Percentiles rank a stretch among this genome's conserved stretches.
Conservation (phyloP, 2,329 filamentous ascomycete species). For the Phaeosphaeria sp. region DNA sequence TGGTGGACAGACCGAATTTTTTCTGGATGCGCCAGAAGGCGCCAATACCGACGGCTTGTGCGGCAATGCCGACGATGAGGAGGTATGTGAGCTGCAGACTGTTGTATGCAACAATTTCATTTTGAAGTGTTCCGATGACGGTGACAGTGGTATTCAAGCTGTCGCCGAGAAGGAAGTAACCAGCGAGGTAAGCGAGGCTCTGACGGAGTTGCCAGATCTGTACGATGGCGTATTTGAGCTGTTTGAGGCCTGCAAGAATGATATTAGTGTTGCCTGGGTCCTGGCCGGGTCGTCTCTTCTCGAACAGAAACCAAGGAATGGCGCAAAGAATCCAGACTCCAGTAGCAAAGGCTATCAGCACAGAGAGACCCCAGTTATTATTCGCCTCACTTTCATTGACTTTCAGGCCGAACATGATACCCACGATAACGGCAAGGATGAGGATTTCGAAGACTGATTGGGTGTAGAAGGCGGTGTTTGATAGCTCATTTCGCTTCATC, state of each 20-base stretch:
- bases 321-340: conserved; percentile 69
- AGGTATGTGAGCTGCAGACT: conserved; percentile 70
- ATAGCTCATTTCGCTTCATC: conserved; percentile 67
- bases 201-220: conserved; percentile 71
- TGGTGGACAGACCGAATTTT: conserved; percentile 65
- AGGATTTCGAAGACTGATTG: conserved; percentile 68
- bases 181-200: conserved; percentile 66
- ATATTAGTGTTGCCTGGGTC: conserved; percentile 59
- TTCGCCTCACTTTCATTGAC: conserved; percentile 65
- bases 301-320: conserved; percentile 70
- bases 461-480: conserved; percentile 69
- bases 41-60: conserved; percentile 68
- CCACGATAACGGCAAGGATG: conserved; percentile 33
- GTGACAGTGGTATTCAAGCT: conserved; percentile 74
- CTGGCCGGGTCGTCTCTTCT: conserved; percentile 69
- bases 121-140: conserved; percentile 70
- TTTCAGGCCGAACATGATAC: conserved; percentile 61
- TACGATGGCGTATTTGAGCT: conserved; percentile 60
- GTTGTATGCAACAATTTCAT: conserved; percentile 69
- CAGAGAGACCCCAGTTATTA: conserved; percentile 71
- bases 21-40: conserved; percentile 68
- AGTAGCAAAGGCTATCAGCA: conserved; percentile 69
- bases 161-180: conserved; percentile 73
- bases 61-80: conserved; percentile 68
- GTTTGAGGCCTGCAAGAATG: conserved; percentile 65